Base-by-base conservation (phyloP, 805 yeast species). In the Hanseniaspora thailandica region DNA sequence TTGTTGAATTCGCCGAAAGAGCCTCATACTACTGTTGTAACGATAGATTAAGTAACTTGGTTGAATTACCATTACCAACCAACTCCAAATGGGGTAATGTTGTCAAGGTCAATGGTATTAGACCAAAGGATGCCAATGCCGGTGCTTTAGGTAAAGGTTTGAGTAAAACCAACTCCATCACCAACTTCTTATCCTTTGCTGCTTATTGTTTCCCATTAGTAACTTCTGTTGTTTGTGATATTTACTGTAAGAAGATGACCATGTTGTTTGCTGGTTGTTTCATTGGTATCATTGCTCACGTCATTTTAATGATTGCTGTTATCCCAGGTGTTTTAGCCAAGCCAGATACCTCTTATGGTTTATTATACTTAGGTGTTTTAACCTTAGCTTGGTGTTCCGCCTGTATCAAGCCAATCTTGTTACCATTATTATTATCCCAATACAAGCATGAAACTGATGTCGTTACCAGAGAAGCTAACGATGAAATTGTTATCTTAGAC, bases 161-260 rank as follows among this genome's bases (percentile, higher is more conserved):
- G 55, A 73, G 73, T 55, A 77, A 80, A 57, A 86, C 93, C 30
- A 80, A 84, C 35, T 88, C 84, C 26, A 72, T 84, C 57, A 76
- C 85, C n/a, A 79, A 83, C 64, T 78, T 84, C 61, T 80, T 84
- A 73, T 86, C 82, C 63, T 85, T 85, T 64, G 81, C 88, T 84
- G 82, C 88, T 62, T 85, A 84, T 65, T 72, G 84, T 45, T 82
- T 90, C 40, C 95, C 95, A 30, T 71, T 85, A 53, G 71, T 81
- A 54, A 89, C 88, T 59, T 93, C 87, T 54, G 77, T 80, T 67
- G 59, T 84, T 25, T 80, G 90, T 52, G 95, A 85, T 67, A 79
- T 84, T 58, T 80, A 71, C 66, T 76, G 77, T 72, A 93, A 93
- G 55, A 81, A 83, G 63, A 79, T 74, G 69, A 78, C 75, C 59